These are phyloP conservation scores for Phytopythium oedochilum DNA, from an alignment of 352 stramenopile genomes.

Conservation along the genomic window DNA sequence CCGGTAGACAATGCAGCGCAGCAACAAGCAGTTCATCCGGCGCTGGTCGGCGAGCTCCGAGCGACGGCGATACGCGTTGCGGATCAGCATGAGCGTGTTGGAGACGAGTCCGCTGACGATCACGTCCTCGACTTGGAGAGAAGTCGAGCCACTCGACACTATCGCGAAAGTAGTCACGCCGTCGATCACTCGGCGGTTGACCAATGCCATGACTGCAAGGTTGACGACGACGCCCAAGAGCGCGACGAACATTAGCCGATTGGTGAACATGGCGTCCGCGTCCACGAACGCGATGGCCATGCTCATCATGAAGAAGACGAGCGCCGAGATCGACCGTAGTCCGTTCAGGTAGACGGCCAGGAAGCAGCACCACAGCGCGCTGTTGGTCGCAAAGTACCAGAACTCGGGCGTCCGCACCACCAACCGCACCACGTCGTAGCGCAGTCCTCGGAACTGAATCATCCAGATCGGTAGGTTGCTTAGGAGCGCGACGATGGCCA, in stretches of 20 bases:
- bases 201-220: not conserved
- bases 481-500: not conserved
- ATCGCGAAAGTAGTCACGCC: not conserved
- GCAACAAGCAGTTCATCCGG: not conserved
- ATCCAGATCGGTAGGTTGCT: not conserved
- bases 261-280: conserved; percentile 7
- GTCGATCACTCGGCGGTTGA: conserved; percentile 4
- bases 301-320: conserved; percentile 6
- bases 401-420: conserved; percentile 15
- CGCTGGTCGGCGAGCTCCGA: conserved; percentile 2
- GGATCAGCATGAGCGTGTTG: not conserved
- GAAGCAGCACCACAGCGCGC: conserved; percentile 4
- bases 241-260: not conserved
- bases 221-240: not conserved
- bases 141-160: not conserved
- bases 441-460: conserved; percentile 1
- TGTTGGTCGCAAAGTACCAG: conserved; percentile 13
- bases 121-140: not conserved
- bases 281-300: conserved; percentile 11
- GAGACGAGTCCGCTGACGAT: conserved; percentile 4
- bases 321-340: not conserved
- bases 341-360: conserved; percentile 11
- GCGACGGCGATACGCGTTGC: not conserved
- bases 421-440: conserved; percentile 14
- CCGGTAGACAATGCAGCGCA: conserved; percentile 5